Evolutionary conservation across 2,329 filamentous ascomycete species (phyloP).

Genomic region (Colletotrichum sansevieriae): DNA sequence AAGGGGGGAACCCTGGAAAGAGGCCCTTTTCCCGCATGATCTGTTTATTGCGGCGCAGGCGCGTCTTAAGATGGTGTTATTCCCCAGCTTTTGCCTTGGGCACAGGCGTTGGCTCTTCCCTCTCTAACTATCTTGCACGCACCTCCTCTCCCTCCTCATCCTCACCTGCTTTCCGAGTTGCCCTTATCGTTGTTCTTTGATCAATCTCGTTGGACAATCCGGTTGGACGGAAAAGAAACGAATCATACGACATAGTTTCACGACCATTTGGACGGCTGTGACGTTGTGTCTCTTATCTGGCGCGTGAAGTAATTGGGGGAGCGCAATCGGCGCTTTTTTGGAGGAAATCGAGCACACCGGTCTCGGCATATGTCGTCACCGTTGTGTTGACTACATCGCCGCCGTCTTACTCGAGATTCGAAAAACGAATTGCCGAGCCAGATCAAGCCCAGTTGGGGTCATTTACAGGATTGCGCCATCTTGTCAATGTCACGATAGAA

Average conservation of each 20-base stretch:
- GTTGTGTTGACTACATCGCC: slow-evolving; percentile 5
- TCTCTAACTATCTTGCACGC: slow-evolving; percentile 9
- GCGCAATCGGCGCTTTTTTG: slow-evolving; percentile 20
- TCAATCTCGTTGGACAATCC: background rate
- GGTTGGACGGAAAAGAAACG: background rate
- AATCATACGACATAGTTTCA: slow-evolving; percentile 11
- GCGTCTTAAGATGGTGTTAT: slow-evolving; percentile 27
- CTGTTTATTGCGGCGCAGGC: slow-evolving; percentile 14
- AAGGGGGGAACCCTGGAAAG: slow-evolving; percentile 12
- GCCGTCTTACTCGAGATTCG: slow-evolving; percentile 20
- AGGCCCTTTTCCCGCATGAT: slow-evolving; percentile 10
- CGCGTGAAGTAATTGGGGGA: background rate
- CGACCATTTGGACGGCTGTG: background rate
- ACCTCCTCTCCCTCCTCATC: background rate
- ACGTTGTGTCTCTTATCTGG: background rate
- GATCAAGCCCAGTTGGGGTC: background rate
- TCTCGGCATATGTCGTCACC: slow-evolving; percentile 22
- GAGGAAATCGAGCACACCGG: slow-evolving; percentile 19
- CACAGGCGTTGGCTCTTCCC: slow-evolving; percentile 7
- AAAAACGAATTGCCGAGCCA: slow-evolving; percentile 13
- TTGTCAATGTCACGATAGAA: background rate
- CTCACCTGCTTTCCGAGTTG: slow-evolving; percentile 16
- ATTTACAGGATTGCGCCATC: background rate
- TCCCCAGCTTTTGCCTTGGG: slow-evolving; percentile 35
- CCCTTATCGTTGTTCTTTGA: slow-evolving; percentile 2